A percentile compares a stretch with the other conserved stretches of the same genome.
Conservation (phyloP, 495 filamentous ascomycete species). For the Podospora pseudopauciseta region DNA sequence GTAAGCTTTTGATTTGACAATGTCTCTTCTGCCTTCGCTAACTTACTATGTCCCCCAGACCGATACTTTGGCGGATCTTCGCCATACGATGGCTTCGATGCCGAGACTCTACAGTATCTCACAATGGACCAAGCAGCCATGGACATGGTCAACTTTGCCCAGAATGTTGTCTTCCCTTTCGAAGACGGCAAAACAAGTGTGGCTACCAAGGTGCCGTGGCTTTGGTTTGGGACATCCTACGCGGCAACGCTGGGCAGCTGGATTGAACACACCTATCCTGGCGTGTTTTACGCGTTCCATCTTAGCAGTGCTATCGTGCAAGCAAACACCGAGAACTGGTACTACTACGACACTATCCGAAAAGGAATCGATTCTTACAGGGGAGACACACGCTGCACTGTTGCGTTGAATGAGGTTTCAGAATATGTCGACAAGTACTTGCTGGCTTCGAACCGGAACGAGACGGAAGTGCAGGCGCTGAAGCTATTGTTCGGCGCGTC, state of each 20-base stretch:
- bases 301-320: conserved; percentile 60
- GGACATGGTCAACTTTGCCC: conserved; percentile 60
- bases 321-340: conserved; percentile 60
- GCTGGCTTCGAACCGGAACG: conserved; percentile 15
- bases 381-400: conserved; percentile 51
- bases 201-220: conserved; percentile 58
- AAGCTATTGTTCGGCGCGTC: conserved; percentile 24
- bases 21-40: not conserved
- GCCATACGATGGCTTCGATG: conserved; percentile 52
- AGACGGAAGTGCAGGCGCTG: conserved; percentile 20
- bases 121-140: conserved; percentile 58
- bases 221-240: conserved; percentile 60
- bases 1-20: conserved; percentile 30
- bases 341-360: conserved; percentile 60
- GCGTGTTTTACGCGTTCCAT: conserved; percentile 64
- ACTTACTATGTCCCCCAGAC: conserved; percentile 30
- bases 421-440: conserved; percentile 54
- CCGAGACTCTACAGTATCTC: conserved; percentile 57
- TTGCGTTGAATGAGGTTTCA: conserved; percentile 51
- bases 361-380: conserved; percentile 49
- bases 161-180: conserved; percentile 55
- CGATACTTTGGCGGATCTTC: conserved; percentile 60
- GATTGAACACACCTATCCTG: conserved; percentile 56
- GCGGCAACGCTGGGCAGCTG: conserved; percentile 60
- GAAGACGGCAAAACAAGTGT: conserved; percentile 49